Percentiles rank a stretch among this genome's conserved stretches.
phyloP scores from a whole-genome alignment of 2,329 filamentous ascomycete genomes.

The Calonectria pseudoreteaudii region DNA sequence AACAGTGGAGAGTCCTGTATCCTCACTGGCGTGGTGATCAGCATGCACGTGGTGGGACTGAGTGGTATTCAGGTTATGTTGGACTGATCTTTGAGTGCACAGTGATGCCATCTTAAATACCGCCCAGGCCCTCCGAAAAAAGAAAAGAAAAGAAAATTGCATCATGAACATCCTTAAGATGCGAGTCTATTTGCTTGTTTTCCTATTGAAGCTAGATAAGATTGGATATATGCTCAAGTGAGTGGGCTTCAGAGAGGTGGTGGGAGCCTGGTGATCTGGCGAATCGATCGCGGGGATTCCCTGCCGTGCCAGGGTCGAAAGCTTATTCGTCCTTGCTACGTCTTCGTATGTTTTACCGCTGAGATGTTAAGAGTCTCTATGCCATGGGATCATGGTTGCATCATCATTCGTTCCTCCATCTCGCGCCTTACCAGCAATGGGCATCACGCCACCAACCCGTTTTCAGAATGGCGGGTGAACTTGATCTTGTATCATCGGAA shows the following conservation, averaged over 20 bases:
- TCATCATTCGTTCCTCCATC: neutral
- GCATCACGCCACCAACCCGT: neutral
- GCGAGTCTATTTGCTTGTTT: neutral
- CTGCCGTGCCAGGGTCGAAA: neutral
- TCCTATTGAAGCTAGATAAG: neutral
- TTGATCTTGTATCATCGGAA: neutral
- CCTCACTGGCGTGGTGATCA: constrained; percentile 15
- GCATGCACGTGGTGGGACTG: constrained; percentile 24
- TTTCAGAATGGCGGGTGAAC: constrained; percentile 1
- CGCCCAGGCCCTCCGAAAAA: neutral
- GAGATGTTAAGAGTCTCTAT: neutral
- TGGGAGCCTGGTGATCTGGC: neutral
- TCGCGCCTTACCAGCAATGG: neutral
- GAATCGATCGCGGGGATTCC: neutral
- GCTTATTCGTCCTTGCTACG: neutral
- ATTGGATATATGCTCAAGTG: constrained; percentile 18
- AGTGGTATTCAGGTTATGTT: constrained; percentile 12
- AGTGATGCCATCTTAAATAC: neutral
- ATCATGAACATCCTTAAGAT: neutral
- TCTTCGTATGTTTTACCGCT: neutral
- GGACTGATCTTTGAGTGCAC: neutral
- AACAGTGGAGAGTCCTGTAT: neutral
- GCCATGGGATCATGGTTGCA: neutral
- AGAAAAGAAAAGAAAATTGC: too few species aligned
- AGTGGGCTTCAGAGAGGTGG: neutral